These are phyloP conservation scores for Pseudophaeomoniella oleicola DNA, from an alignment of 2,329 filamentous ascomycete genomes.

Conservation along the genomic window DNA sequence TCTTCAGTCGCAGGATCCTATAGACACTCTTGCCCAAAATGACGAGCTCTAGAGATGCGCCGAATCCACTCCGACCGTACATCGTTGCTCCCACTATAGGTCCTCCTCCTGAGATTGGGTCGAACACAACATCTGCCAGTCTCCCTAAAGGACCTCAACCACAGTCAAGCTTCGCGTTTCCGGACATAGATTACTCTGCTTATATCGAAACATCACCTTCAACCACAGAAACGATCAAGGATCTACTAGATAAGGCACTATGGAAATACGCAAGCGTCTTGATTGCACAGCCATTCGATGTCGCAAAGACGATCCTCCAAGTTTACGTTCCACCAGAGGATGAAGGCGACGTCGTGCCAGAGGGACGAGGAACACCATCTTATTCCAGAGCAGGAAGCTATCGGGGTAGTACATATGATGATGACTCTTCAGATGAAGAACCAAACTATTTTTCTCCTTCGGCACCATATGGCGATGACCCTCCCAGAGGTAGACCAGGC, in stretches of 20 bases:
- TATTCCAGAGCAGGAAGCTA: conserved; percentile 6
- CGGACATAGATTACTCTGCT: conserved; percentile 82
- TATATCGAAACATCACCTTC: conserved; percentile 70
- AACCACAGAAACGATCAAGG: conserved; percentile 57
- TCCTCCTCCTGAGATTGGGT: conserved; percentile 28
- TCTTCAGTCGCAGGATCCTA: too few species aligned
- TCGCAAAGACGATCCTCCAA: conserved; percentile 87
- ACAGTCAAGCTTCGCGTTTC: conserved; percentile 36
- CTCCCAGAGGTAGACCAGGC: conserved; percentile 14
- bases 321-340: conserved; percentile 37
- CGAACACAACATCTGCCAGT: conserved; percentile 21
- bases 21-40: conserved; percentile 19
- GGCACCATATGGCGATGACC: conserved; percentile 18
- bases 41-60: conserved; percentile 33
- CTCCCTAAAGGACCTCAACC: conserved; percentile 12
- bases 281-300: conserved; percentile 90
- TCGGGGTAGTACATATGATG: conserved; percentile 1
- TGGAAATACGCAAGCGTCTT: conserved; percentile 87
- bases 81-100: conserved; percentile 53
- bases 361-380: conserved; percentile 16
- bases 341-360: conserved; percentile 16
- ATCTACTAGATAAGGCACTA: conserved; percentile 67
- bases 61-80: conserved; percentile 46
- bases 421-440: conserved; percentile 51
- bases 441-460: conserved; percentile 69